A percentile compares a stretch with the other conserved stretches of the same genome.
phyloP scores from a whole-genome alignment of 1,284 basidiomycete genomes.

The Rhodotorula sp. region DNA sequence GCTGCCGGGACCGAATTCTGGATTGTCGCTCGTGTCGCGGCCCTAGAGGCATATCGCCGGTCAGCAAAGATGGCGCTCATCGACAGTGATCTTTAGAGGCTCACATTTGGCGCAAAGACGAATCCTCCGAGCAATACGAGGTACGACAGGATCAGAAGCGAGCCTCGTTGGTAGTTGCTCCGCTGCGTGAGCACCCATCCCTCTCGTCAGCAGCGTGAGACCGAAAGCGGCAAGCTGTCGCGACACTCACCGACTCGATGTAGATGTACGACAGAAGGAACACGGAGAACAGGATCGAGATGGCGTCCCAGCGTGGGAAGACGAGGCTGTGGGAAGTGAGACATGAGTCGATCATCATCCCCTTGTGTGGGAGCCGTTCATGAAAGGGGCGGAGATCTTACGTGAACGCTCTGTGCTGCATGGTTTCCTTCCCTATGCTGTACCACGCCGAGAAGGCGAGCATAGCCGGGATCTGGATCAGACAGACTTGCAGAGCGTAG shows the following conservation, averaged over 20 bases:
- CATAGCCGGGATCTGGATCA: constrained; percentile 98
- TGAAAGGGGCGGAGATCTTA: constrained; percentile 49
- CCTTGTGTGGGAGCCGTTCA: not conserved
- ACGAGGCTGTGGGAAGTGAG: constrained; percentile 64
- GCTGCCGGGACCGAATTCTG: not conserved
- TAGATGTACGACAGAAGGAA: constrained; percentile 99
- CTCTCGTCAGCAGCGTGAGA: not conserved
- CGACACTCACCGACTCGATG: constrained; percentile 75
- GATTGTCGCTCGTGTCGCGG: constrained; percentile 33
- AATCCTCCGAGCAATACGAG: constrained; percentile 74
- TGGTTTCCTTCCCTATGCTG: constrained; percentile 66
- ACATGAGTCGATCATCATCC: not conserved
- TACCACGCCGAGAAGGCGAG: constrained; percentile 97
- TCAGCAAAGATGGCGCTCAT: too few relatives aligned
- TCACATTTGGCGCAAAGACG: constrained; percentile 37
- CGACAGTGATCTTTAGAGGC: not conserved
- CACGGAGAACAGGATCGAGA: constrained; percentile 72
- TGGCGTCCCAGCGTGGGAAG: constrained; percentile 98
- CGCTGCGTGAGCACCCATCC: not conserved
- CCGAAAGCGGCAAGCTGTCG: not conserved
- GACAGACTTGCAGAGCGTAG: constrained; percentile 95
- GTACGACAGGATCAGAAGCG: constrained; percentile 88
- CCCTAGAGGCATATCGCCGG: constrained; percentile 4
- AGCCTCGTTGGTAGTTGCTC: constrained; percentile 66
- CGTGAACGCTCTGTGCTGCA: constrained; percentile 73